A percentile compares a stretch with the other conserved stretches of the same genome.
phyloP scores from a whole-genome alignment of 164 flowering plant species.

The Taxillus chinensis region DNA sequence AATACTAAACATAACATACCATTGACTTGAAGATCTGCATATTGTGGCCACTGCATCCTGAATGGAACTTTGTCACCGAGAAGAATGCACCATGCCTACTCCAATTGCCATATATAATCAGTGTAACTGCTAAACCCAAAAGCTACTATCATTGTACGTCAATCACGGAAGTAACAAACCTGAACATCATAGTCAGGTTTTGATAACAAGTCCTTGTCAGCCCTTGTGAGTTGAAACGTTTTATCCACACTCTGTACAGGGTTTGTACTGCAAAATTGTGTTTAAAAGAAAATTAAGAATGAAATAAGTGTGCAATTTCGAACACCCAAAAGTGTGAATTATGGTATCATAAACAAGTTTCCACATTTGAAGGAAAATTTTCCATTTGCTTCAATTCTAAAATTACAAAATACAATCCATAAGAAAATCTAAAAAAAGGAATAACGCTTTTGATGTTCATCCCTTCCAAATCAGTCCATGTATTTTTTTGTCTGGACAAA shows the following conservation, averaged over 20 bases:
- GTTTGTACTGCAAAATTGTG: slow-evolving; percentile 1
- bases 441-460: too few relatives aligned
- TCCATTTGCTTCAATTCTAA: too few relatives aligned
- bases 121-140: neutral
- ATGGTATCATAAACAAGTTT: neutral
- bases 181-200: neutral
- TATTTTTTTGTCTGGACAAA: too few relatives aligned
- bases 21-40: slow-evolving; percentile 1
- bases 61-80: slow-evolving; percentile 1
- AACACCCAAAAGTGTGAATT: too few relatives aligned
- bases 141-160: neutral
- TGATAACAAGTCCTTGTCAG: neutral
- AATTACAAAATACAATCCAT: too few relatives aligned
- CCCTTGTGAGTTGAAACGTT: neutral
- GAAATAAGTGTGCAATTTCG: too few relatives aligned
- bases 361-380: neutral
- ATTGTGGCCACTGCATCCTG: slow-evolving; percentile 6
- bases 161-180: neutral
- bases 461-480: too few relatives aligned
- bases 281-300: neutral
- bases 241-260: neutral
- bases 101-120: neutral
- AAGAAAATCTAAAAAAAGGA: too few relatives aligned
- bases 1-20: neutral
- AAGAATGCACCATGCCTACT: neutral